phyloP scores from a whole-genome alignment of 139 green algal species.

The Trebouxia sp. region DNA sequence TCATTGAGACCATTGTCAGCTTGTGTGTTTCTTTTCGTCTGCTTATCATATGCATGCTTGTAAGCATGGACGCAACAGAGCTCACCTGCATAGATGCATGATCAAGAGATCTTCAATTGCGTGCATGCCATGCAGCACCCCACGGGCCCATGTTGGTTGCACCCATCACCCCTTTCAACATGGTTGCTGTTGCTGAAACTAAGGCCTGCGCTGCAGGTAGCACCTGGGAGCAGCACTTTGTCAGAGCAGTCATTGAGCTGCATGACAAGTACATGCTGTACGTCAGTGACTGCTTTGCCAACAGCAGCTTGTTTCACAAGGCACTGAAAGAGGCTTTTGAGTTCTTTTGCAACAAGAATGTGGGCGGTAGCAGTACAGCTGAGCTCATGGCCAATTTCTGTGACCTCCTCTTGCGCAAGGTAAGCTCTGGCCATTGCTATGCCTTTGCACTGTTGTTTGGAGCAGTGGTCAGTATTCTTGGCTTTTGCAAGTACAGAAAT shows the following conservation, averaged over 20 bases:
- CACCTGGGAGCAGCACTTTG: conserved; percentile 86
- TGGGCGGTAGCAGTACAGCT: conserved; percentile 80
- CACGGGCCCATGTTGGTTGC: background rate
- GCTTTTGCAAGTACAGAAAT: too few relatives aligned
- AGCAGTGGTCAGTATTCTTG: too few relatives aligned
- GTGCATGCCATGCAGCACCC: background rate
- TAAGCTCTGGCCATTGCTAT: background rate
- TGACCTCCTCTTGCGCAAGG: conserved; percentile 97
- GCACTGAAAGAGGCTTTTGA: conserved; percentile 99
- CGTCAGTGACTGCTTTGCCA: conserved; percentile 71
- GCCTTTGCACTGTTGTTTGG: too few relatives aligned
- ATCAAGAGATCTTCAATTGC: background rate
- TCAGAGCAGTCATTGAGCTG: conserved; percentile 87
- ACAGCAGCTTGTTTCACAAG: conserved; percentile 93
- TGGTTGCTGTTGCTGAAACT: too few relatives aligned
- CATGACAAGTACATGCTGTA: conserved; percentile 94
- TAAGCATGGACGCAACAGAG: too few relatives aligned
- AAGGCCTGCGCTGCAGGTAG: conserved; percentile 27
- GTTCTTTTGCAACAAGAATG: conserved; percentile 96
- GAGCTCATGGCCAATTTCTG: conserved; percentile 98
- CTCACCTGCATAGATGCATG: background rate
- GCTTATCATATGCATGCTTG: background rate
- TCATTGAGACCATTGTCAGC: too few relatives aligned
- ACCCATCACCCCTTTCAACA: background rate
- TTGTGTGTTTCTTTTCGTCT: too few relatives aligned